Conservation (phyloP, 148 eudicot species). For the Polygonum maritimum region DNA sequence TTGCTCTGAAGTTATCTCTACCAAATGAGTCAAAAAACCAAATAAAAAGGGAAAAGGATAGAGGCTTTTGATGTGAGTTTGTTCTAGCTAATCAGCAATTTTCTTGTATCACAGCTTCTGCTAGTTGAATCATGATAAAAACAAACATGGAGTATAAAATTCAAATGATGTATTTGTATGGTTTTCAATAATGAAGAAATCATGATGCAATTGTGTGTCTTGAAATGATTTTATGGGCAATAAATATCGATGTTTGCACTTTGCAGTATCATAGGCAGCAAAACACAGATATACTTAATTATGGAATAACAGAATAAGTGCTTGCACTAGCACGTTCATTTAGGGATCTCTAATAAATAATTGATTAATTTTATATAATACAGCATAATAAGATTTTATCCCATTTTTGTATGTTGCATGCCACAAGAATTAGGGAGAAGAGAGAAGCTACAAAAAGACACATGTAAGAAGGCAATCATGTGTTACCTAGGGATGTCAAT, state of each 20-base stretch:
- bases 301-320: not conserved
- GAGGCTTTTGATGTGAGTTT: not conserved
- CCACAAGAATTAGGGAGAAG: not conserved
- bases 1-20: constrained; percentile 5
- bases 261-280: not conserved
- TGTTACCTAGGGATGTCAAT: no score
- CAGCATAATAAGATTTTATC: not conserved
- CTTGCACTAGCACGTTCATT: not conserved
- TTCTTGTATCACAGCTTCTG: not conserved
- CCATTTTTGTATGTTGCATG: not conserved
- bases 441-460: not conserved
- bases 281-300: not conserved
- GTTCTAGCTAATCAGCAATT: not conserved
- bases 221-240: not conserved
- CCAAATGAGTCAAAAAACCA: not conserved
- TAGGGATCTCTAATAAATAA: not conserved
- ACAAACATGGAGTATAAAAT: not conserved
- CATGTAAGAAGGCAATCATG: not conserved
- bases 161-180: not conserved
- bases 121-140: not conserved
- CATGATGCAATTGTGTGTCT: not conserved
- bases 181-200: not conserved
- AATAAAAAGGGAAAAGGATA: not conserved
- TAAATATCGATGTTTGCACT: not conserved
- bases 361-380: not conserved